Evolutionary conservation across 2,329 filamentous ascomycete species (phyloP).

Genomic region (Diaporthe eres): DNA sequence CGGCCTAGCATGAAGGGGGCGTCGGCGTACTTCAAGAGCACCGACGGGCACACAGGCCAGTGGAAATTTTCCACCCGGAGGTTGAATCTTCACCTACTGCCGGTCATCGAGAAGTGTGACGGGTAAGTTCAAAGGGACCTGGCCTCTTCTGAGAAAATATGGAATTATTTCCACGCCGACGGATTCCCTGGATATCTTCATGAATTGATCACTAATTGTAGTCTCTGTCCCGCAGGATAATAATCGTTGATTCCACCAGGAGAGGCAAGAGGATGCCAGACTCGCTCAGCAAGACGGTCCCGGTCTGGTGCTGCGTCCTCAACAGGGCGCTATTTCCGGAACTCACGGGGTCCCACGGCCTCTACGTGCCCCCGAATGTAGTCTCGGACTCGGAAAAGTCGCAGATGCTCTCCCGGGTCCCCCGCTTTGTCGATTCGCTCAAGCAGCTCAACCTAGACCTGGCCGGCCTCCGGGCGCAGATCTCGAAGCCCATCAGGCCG

Average conservation of each 20-base stretch:
- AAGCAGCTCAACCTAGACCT: conserved; percentile 73
- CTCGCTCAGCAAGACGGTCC: conserved; percentile 92
- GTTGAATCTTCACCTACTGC: conserved; percentile 86
- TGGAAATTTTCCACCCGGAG: conserved; percentile 92
- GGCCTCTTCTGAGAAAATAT: background rate
- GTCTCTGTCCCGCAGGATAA: conserved; percentile 62
- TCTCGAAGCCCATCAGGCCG: conserved; percentile 81
- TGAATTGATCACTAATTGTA: background rate
- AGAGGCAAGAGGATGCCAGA: conserved; percentile 96
- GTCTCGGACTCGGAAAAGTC: conserved; percentile 82
- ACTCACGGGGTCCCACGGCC: conserved; percentile 57
- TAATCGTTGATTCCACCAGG: conserved; percentile 94
- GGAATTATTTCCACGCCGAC: background rate
- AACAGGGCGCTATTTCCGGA: conserved; percentile 84
- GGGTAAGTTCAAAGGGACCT: conserved; percentile 65
- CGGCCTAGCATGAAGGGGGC: conserved; percentile 73
- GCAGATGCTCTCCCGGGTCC: conserved; percentile 78
- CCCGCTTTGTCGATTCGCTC: conserved; percentile 67
- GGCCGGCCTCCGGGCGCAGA: conserved; percentile 62
- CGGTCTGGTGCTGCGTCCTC: conserved; percentile 92
- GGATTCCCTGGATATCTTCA: fast-evolving
- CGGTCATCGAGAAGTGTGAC: conserved; percentile 74
- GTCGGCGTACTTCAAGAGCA: conserved; percentile 97
- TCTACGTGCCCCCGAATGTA: conserved; percentile 80
- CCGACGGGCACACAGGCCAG: conserved; percentile 90